phyloP scores from a whole-genome alignment of 306 rosid genomes.

The Medicago arabica region DNA sequence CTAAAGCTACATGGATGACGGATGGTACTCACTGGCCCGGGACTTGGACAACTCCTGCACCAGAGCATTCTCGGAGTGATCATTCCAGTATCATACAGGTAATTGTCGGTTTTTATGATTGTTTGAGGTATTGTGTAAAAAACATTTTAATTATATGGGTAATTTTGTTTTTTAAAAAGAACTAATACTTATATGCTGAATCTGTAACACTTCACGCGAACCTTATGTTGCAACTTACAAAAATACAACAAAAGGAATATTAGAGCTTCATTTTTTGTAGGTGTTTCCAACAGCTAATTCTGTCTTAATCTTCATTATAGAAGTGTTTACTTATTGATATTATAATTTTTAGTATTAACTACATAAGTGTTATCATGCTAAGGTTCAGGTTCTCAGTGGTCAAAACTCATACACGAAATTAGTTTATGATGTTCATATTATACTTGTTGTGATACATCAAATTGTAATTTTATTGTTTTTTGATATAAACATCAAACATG shows the following conservation, averaged over 20 bases:
- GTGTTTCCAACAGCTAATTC: no score
- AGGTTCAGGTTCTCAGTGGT: background rate
- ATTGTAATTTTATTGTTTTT: background rate
- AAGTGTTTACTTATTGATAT: no score
- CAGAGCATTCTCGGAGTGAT: constrained; percentile 76
- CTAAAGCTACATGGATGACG: constrained; percentile 84
- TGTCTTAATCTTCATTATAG: no score
- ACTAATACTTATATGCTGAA: background rate
- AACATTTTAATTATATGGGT: no score
- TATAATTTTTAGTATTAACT: no score
- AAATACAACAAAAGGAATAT: no score
- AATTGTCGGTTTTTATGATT: constrained; percentile 19
- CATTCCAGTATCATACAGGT: constrained; percentile 89
- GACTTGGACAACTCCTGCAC: constrained; percentile 62
- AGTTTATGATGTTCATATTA: constrained; percentile 14
- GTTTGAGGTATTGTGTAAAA: background rate
- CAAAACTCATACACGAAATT: constrained; percentile 4
- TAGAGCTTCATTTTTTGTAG: no score
- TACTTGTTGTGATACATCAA: background rate
- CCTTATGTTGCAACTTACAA: no score
- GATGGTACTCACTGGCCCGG: constrained; percentile 86
- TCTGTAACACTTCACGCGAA: no score
- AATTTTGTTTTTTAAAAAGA: no score
- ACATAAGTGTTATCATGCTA: no score
- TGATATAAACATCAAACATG: background rate